Percentiles rank a stretch among this genome's conserved stretches.
phyloP scores from a whole-genome alignment of 2,329 filamentous ascomycete genomes.

The Cephalotrichum gorgonifer region DNA sequence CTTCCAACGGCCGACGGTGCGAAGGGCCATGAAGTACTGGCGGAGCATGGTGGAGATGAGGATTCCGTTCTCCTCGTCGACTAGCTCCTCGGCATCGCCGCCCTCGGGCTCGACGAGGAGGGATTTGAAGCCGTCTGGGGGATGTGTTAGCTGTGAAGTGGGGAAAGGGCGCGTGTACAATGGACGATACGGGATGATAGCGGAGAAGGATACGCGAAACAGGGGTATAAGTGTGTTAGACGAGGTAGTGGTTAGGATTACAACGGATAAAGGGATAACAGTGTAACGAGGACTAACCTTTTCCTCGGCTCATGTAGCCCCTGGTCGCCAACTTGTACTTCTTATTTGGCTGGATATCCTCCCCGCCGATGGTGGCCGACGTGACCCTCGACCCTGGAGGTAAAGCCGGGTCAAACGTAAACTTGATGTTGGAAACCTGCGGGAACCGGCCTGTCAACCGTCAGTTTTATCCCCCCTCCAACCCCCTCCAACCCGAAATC shows the following conservation, averaged over 20 bases:
- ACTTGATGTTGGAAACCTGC: conserved; percentile 75
- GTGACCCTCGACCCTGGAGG: conserved; percentile 53
- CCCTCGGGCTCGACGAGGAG: conserved; percentile 69
- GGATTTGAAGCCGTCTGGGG: conserved; percentile 62
- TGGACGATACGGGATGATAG: too few relatives aligned
- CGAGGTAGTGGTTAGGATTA: too few relatives aligned
- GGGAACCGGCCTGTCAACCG: conserved; percentile 53
- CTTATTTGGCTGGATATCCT: conserved; percentile 49
- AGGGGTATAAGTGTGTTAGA: too few relatives aligned
- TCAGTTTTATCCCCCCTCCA: background rate
- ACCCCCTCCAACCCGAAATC: background rate
- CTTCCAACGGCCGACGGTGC: conserved; percentile 71
- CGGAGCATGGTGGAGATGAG: conserved; percentile 78
- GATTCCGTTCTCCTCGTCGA: conserved; percentile 79
- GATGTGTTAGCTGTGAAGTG: background rate
- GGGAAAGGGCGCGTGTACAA: background rate
- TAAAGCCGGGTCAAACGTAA: conserved; percentile 57
- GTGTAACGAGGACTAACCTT: too few relatives aligned
- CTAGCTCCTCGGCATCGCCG: conserved; percentile 64
- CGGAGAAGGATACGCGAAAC: too few relatives aligned
- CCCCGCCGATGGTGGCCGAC: conserved; percentile 48
- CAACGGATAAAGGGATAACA: too few relatives aligned
- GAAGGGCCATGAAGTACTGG: conserved; percentile 84
- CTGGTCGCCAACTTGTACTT: conserved; percentile 68
- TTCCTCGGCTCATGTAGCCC: conserved; percentile 82